Evolutionary conservation across 1,284 basidiomycete species (phyloP).

Genomic region (Pascua sp.): DNA sequence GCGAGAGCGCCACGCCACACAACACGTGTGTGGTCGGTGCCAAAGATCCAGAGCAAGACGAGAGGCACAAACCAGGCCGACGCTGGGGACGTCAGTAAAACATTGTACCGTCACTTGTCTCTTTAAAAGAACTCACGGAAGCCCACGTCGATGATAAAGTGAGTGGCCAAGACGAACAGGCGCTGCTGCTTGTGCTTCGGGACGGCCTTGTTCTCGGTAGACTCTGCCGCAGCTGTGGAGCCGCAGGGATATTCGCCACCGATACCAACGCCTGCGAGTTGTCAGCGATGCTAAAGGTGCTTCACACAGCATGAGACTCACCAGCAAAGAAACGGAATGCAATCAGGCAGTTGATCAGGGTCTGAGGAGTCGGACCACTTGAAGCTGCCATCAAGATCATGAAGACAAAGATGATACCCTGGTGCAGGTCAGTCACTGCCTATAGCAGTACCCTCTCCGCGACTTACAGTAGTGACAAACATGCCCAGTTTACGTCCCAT

Average conservation of each 20-base stretch:
- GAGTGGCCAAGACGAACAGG: conserved; percentile 61
- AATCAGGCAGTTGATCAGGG: conserved; percentile 67
- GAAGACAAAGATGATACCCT: conserved; percentile 15
- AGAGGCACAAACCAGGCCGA: conserved; percentile 77
- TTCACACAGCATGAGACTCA: neutral
- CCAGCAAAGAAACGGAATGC: conserved; percentile 82
- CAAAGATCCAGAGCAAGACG: conserved; percentile 82
- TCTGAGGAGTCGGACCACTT: conserved; percentile 47
- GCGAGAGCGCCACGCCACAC: conserved; percentile 87
- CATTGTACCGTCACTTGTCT: neutral
- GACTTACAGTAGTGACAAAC: conserved; percentile 14
- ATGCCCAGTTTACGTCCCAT: conserved; percentile 67
- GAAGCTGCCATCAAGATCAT: conserved; percentile 58
- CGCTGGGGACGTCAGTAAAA: conserved; percentile 35
- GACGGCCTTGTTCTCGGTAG: conserved; percentile 71
- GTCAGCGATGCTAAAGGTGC: neutral
- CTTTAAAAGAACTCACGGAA: conserved; percentile 4
- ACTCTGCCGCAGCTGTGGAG: conserved; percentile 65
- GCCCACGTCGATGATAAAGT: conserved; percentile 19
- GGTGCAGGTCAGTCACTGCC: neutral
- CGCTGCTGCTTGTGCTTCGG: conserved; percentile 74
- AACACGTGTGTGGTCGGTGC: conserved; percentile 70
- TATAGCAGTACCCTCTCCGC: neutral
- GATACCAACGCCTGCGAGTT: conserved; percentile 54
- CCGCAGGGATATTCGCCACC: conserved; percentile 83